These are phyloP conservation scores for Stachybotrys echinatus DNA, from an alignment of 2,329 filamentous ascomycete species.

Conservation along the genomic window DNA sequence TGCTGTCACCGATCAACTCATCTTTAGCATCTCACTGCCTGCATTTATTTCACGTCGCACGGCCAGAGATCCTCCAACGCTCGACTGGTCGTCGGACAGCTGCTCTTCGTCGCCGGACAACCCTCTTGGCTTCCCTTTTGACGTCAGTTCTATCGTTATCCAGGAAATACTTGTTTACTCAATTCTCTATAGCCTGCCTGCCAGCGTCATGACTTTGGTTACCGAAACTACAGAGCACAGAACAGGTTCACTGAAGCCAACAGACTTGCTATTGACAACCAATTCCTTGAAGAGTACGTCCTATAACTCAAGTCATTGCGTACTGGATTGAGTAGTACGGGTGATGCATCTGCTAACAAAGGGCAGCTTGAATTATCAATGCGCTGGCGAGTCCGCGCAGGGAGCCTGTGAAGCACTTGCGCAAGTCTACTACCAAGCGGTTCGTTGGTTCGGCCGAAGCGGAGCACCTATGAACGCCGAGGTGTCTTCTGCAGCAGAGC, in stretches of 20 bases:
- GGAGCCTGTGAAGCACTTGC: slow-evolving; percentile 20
- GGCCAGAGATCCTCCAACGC: slow-evolving; percentile 24
- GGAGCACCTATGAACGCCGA: neutral
- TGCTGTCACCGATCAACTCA: slow-evolving; percentile 31
- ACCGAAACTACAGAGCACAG: slow-evolving; percentile 42
- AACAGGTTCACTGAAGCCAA: slow-evolving; percentile 31
- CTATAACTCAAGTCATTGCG: neutral
- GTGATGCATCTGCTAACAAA: too few relatives aligned
- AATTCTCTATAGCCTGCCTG: neutral
- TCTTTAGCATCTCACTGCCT: slow-evolving; percentile 32
- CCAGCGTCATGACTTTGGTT: slow-evolving; percentile 44
- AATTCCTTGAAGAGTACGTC: neutral
- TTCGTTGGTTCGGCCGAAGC: slow-evolving; percentile 19
- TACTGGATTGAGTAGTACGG: slow-evolving; percentile 8
- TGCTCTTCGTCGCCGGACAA: slow-evolving; percentile 31
- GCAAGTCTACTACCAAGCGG: slow-evolving; percentile 25
- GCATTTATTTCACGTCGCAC: slow-evolving; percentile 30
- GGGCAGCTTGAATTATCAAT: slow-evolving; percentile 24
- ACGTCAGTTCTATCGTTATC: neutral
- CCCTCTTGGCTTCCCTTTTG: slow-evolving; percentile 30
- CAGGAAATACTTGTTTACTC: neutral
- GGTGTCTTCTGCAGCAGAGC: too few relatives aligned
- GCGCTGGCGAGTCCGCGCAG: slow-evolving; percentile 8
- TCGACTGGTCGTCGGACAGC: slow-evolving; percentile 29
- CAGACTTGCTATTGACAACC: neutral